Conservation (phyloP, 1,284 basidiomycete genomes). For the Microbotryomycetes sp. region DNA sequence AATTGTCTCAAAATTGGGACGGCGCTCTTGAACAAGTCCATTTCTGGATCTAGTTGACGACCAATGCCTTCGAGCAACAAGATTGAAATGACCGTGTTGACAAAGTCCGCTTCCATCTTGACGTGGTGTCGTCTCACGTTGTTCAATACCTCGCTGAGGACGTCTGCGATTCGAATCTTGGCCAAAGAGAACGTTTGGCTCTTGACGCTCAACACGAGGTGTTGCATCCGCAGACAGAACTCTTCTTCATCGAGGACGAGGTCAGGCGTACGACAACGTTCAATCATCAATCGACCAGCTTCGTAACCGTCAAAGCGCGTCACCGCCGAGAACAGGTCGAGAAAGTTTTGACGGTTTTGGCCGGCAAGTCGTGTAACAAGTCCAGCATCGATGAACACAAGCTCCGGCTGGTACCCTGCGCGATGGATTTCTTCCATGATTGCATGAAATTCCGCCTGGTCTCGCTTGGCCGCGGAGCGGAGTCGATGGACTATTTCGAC, state of each 20-base stretch:
- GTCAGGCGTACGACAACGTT: conserved; percentile 86
- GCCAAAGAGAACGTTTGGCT: conserved; percentile 93
- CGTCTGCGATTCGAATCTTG: conserved; percentile 90
- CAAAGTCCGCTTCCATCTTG: conserved; percentile 97
- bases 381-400: conserved; percentile 94
- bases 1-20: conserved; percentile 82
- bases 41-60: conserved; percentile 77
- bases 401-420: conserved; percentile 81
- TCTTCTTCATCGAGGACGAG: conserved; percentile 85
- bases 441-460: conserved; percentile 60
- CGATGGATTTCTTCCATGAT: conserved; percentile 59
- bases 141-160: conserved; percentile 71
- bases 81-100: conserved; percentile 94
- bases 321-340: conserved; percentile 92
- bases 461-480: conserved; percentile 31
- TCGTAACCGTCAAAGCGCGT: conserved; percentile 95
- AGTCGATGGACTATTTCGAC: conserved; percentile 60
- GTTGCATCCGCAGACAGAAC: conserved; percentile 95
- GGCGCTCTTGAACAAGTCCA: conserved; percentile 90
- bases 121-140: conserved; percentile 92
- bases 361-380: conserved; percentile 80
- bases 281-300: conserved; percentile 90
- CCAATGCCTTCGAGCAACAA: conserved; percentile 93
- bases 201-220: conserved; percentile 86
- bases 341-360: conserved; percentile 79